Conservation (phyloP, 495 filamentous ascomycete species). For the Halenospora varia region DNA sequence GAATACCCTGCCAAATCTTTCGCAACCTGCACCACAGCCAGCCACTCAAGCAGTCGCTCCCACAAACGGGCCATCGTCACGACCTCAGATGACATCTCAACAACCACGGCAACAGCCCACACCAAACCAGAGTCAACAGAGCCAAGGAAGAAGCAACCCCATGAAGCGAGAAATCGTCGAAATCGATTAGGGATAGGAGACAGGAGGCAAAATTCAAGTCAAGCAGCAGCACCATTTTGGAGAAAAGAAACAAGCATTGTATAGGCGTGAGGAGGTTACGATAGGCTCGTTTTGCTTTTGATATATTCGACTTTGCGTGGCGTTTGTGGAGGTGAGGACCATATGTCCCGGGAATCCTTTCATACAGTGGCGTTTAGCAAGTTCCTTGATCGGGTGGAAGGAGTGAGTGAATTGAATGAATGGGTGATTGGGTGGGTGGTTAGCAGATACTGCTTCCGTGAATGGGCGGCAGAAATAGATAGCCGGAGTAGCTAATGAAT, state of each 20-base stretch:
- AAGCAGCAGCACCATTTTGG: background rate
- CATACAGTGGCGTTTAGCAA: background rate
- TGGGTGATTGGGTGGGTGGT: too few species aligned
- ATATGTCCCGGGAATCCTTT: background rate
- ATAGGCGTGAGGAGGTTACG: background rate
- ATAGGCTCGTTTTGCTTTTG: background rate
- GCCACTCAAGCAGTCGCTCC: too few species aligned
- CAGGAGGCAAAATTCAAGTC: too few species aligned
- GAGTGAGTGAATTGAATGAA: too few species aligned
- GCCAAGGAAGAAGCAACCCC: constrained; percentile 14
- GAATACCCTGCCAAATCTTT: background rate
- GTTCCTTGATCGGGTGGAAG: background rate
- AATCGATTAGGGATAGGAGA: constrained; percentile 14
- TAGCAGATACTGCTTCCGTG: background rate
- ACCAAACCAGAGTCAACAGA: constrained; percentile 19
- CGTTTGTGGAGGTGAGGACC: background rate
- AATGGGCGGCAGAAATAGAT: background rate
- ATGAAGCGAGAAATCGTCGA: constrained; percentile 19
- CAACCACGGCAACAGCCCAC: constrained; percentile 7
- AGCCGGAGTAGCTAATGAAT: background rate
- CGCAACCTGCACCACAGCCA: too few species aligned
- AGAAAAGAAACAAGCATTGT: background rate
- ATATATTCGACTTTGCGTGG: background rate
- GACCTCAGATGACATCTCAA: background rate
- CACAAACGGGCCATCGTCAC: background rate